Evolutionary conservation across 1,139 yeast species (phyloP), one percentile per base, ranked within the genome.

Genomic region (Eremothecium sinecaudum): DNA sequence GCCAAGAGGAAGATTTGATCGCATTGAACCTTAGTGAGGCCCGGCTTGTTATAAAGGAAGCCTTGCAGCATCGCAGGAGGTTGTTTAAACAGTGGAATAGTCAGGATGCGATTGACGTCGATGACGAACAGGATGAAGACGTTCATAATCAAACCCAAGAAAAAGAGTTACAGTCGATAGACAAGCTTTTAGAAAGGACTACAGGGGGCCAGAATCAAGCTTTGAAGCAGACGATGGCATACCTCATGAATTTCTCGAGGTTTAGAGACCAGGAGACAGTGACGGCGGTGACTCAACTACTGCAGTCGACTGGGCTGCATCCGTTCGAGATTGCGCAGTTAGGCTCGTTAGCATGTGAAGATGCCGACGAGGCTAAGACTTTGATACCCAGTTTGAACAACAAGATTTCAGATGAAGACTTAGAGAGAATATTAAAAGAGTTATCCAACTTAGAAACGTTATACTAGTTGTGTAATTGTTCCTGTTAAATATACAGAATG

Each of bases 291-390:
- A 97, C 87, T 53, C 81, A 81, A 50, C 64, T 87, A 45, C 66
- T 87, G 50, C 81, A 78, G 50, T 73, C 84, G 37, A 74, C 82
- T 33, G 77, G 77, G 23, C 64, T 90, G 50, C 98, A 90, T 63
- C 97, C 98, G 2, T 92, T 90, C 58, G 99, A 90, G 61, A 68
- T 84, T 36, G 95, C 98, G 0, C 98, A 90, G 61, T 67, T 90
- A 42, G 95, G 97, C 0, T 83, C 94, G 2, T 67, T 90, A 44
- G 84, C 92, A 27, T 87, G 96, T 61, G 98, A 90, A 55, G 97
- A 90, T 47, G 87, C 94, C 5, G 98, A 90, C 53, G 99, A 90
- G 64, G 97, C 97, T 20, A 83, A 86, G 61, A 83, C 95, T 18
- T 67, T 90, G 52, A 79, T 90, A 42, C 96, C 99, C 31, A 80